Evolutionary conservation across 2,329 filamentous ascomycete species (phyloP).

Genomic region (Epicoccum nigrum): DNA sequence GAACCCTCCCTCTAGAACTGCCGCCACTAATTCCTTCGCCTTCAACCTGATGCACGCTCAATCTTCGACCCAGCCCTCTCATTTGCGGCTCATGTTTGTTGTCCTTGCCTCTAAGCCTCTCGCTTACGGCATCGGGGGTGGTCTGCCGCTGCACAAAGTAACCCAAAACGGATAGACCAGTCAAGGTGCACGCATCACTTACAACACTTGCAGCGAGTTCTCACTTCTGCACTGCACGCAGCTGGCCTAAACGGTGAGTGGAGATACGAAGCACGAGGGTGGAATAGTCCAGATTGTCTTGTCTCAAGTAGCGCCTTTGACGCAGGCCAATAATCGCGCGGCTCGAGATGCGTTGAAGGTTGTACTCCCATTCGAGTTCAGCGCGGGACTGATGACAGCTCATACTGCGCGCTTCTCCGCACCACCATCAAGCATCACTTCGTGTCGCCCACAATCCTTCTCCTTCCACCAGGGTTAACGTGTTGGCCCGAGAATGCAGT

Average conservation of each 20-base stretch:
- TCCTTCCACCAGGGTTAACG: not conserved
- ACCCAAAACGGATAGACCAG: slow-evolving; percentile 5
- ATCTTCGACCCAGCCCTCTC: slow-evolving; percentile 5
- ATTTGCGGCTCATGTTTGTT: not conserved
- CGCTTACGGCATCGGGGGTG: slow-evolving; percentile 9
- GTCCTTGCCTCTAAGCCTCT: not conserved
- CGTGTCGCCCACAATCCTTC: not conserved
- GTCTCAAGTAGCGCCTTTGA: slow-evolving; percentile 6
- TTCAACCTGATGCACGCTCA: not conserved
- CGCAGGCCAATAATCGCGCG: slow-evolving; percentile 6
- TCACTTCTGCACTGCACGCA: slow-evolving; percentile 9
- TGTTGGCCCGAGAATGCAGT: too few relatives aligned
- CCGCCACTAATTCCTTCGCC: slow-evolving; percentile 11
- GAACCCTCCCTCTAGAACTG: not conserved
- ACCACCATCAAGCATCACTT: slow-evolving; percentile 1
- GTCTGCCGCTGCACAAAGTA: slow-evolving; percentile 14
- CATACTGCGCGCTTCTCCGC: slow-evolving; percentile 16
- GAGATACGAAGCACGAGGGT: slow-evolving; percentile 13
- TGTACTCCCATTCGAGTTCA: slow-evolving; percentile 10
- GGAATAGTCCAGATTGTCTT: slow-evolving; percentile 6
- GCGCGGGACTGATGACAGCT: slow-evolving; percentile 2
- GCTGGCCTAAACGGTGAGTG: slow-evolving; percentile 6
- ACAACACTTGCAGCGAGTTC: slow-evolving; percentile 16
- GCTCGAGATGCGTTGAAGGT: slow-evolving; percentile 9
- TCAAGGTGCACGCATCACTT: slow-evolving; percentile 8